These are phyloP conservation scores for Jasminum sambac DNA, from an alignment of 257 asterid species.

Conservation along the genomic window DNA sequence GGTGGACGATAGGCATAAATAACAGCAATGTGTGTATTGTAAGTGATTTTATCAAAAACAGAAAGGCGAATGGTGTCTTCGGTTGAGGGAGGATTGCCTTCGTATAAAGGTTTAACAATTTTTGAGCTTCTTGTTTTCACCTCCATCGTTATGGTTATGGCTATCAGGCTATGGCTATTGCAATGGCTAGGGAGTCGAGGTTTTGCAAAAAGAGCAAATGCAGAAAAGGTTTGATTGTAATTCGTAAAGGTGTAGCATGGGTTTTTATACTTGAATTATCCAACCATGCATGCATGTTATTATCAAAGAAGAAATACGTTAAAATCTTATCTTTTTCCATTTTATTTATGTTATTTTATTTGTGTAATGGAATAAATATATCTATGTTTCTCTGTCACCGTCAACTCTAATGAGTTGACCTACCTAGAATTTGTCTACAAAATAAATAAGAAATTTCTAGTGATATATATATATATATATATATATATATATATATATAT, in stretches of 20 bases:
- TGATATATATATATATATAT: too few relatives aligned
- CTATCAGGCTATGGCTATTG: too few relatives aligned
- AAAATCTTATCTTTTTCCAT: neutral
- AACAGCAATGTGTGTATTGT: constrained; percentile 62
- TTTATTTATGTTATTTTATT: too few relatives aligned
- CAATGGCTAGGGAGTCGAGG: neutral
- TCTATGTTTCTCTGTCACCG: neutral
- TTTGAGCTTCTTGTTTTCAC: constrained; percentile 33
- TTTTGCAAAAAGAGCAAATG: neutral
- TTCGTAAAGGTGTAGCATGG: neutral
- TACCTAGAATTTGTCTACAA: too few relatives aligned
- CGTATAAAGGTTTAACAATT: constrained; percentile 38
- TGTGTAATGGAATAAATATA: too few relatives aligned
- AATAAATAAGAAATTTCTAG: too few relatives aligned
- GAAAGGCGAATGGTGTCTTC: constrained; percentile 62
- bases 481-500: too few relatives aligned
- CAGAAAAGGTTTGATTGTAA: neutral
- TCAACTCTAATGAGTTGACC: neutral
- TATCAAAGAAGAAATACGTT: too few relatives aligned
- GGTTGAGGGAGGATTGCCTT: constrained; percentile 31
- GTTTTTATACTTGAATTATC: neutral
- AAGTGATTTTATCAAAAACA: constrained; percentile 66
- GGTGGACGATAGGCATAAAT: constrained; percentile 77
- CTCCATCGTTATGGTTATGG: constrained; percentile 27
- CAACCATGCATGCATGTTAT: neutral